Evolutionary conservation across 2,329 filamentous ascomycete genomes (phyloP).

Genomic region (Dactylellina drechsleri): DNA sequence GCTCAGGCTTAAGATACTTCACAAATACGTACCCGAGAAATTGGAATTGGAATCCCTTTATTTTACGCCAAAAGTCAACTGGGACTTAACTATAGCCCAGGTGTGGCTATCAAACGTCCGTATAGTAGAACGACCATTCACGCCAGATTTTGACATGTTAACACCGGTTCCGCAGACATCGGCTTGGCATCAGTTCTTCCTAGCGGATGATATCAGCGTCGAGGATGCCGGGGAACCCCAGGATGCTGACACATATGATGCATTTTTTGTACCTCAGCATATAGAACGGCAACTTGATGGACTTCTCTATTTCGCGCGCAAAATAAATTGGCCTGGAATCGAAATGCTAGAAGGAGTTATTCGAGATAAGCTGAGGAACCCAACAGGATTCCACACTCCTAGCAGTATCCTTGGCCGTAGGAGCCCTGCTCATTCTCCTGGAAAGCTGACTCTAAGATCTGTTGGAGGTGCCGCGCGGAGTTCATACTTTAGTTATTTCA

Average conservation of each 20-base stretch:
- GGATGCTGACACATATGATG: slow-evolving; percentile 55
- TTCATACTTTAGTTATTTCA: slow-evolving; percentile 57
- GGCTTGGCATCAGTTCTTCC: slow-evolving; percentile 43
- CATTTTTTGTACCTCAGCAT: slow-evolving; percentile 64
- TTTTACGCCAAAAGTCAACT: slow-evolving; percentile 72
- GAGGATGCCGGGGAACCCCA: slow-evolving; percentile 41
- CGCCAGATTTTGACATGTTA: slow-evolving; percentile 39
- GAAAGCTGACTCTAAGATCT: slow-evolving; percentile 59
- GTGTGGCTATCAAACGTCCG: slow-evolving; percentile 76
- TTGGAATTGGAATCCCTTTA: slow-evolving; percentile 66
- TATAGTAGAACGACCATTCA: slow-evolving; percentile 64
- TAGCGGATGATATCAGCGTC: slow-evolving; percentile 57
- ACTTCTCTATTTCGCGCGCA: slow-evolving; percentile 72
- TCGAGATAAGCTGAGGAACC: slow-evolving; percentile 62
- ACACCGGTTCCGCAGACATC: slow-evolving; percentile 58
- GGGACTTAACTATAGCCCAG: slow-evolving; percentile 73
- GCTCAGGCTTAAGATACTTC: slow-evolving; percentile 67
- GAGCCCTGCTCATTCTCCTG: slow-evolving; percentile 59
- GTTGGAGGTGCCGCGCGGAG: slow-evolving; percentile 61
- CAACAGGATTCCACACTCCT: slow-evolving; percentile 56
- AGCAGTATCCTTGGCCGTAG: slow-evolving; percentile 56
- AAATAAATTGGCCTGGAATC: slow-evolving; percentile 72
- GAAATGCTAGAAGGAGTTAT: slow-evolving; percentile 66
- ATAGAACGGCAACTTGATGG: slow-evolving; percentile 71
- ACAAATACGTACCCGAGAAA: slow-evolving; percentile 69